Conservation (phyloP, 805 yeast genomes). For the Torulaspora franciscae region DNA sequence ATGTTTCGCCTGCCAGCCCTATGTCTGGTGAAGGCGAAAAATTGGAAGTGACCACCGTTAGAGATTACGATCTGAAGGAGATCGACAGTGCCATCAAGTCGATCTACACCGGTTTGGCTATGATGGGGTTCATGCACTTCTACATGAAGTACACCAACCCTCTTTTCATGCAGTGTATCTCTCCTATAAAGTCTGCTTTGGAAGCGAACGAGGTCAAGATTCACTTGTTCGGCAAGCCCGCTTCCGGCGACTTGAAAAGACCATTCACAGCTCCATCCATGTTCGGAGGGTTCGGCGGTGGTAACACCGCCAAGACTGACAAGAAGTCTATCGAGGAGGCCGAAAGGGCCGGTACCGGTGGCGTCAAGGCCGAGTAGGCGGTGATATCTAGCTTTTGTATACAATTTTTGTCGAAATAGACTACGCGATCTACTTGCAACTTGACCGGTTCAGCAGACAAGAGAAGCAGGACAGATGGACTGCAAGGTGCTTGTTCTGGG, state of each 20-base stretch:
- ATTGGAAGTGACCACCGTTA: constrained; percentile 84
- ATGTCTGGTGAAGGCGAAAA: constrained; percentile 67
- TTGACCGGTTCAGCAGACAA: not conserved
- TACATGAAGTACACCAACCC: constrained; percentile 98
- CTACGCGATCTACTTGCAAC: constrained; percentile 1
- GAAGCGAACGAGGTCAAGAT: constrained; percentile 89
- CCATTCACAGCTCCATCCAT: constrained; percentile 89
- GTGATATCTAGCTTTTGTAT: not conserved
- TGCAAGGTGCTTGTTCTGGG: constrained; percentile 69
- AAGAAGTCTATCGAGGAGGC: constrained; percentile 81
- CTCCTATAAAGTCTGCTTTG: constrained; percentile 83
- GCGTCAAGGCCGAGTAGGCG: constrained; percentile 75
- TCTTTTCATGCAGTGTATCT: constrained; percentile 85
- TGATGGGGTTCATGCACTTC: constrained; percentile 98
- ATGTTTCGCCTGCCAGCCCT: constrained; percentile 78
- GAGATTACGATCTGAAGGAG: constrained; percentile 90
- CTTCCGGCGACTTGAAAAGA: constrained; percentile 88
- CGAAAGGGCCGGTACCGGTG: constrained; percentile 81
- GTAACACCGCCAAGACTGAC: constrained; percentile 64
- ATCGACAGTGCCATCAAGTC: constrained; percentile 74
- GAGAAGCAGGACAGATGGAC: constrained; percentile 14
- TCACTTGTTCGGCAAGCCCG: constrained; percentile 77
- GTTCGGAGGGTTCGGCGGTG: constrained; percentile 57
- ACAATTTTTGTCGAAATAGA: not conserved
- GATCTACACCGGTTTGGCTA: constrained; percentile 81